These are phyloP conservation scores for Myxozyma neotropica DNA, from an alignment of 805 yeast genomes.

Conservation along the genomic window DNA sequence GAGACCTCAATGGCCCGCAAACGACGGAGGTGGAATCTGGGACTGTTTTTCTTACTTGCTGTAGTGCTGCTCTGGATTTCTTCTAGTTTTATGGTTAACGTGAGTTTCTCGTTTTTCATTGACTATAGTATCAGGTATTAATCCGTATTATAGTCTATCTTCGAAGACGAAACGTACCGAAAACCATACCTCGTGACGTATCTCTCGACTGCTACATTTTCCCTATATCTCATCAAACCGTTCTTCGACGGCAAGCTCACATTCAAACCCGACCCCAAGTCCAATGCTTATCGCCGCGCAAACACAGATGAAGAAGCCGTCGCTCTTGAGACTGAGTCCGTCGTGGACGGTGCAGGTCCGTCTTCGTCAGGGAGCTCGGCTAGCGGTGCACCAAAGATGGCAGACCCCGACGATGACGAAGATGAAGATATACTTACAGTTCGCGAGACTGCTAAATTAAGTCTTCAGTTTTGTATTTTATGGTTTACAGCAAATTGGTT, in stretches of 20 bases:
- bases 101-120: conserved; percentile 37
- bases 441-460: conserved; percentile 69
- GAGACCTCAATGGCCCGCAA: neutral
- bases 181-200: conserved; percentile 95
- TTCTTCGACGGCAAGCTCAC: conserved; percentile 35
- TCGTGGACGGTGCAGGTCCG: neutral
- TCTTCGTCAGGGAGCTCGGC: neutral
- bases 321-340: neutral
- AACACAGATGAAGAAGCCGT: conserved; percentile 3
- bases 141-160: conserved; percentile 44
- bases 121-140: neutral
- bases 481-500: conserved; percentile 92
- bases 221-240: conserved; percentile 72
- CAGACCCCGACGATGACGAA: neutral
- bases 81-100: conserved; percentile 82
- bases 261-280: neutral
- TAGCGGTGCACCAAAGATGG: neutral
- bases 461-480: conserved; percentile 78
- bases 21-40: conserved; percentile 25
- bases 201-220: conserved; percentile 82
- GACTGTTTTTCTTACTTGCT: conserved; percentile 19
- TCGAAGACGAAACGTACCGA: conserved; percentile 67
- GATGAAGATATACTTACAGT: conserved; percentile 32
- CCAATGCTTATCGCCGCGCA: neutral
- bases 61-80: conserved; percentile 66